Evolutionary conservation across 2,329 filamentous ascomycete species (phyloP), one percentile per base, ranked within the genome.

Genomic region (Ophiostoma montium): DNA sequence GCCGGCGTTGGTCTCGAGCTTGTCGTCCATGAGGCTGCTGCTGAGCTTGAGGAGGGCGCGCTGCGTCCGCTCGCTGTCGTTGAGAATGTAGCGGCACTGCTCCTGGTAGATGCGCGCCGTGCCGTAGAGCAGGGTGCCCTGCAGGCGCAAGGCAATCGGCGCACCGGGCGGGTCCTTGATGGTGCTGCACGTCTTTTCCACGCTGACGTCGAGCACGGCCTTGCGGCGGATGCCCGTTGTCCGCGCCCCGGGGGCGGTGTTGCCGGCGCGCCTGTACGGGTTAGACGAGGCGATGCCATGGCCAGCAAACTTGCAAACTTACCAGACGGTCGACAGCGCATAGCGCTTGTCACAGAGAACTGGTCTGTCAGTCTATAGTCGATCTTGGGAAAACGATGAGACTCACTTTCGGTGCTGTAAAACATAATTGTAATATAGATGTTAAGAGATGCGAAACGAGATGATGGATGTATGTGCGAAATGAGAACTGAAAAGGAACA

Each of bases 301-400:
- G 12, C 2, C 12, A 10, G n/a, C 12, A 8, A 6, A n/a, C 23
- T 19, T 32, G 13, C n/a, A 12, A 19, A 60, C 76, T 59, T 71
- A 94, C 90, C 92, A 98, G 52, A 98, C 82, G 2, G 90, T 98
- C 13, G 90, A 84, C 50, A 98, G 85, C 50, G 92, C 92, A 75
- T 95, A 85, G 62, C 92, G 83, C 60, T 80, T 80, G 54, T 77
- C 90, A 3, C 82, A 92, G 49, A 98, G 77, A 52, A 98, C 78
- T 82, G n/a, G 10, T 13, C 12, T n/a, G 10, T 18, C 21, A 12
- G 16, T 42, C 9, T 27, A 23, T 27, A n/a, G 12, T 10, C 3
- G 4, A 3, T 30, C 15, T 42, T 15, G 27, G 2, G 13, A n/a
- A 5, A 10, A 6, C 4, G 39, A 30, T 18, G 5, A 3, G 11